These are phyloP conservation scores for Aspergillus diversus DNA, from an alignment of 495 filamentous ascomycete species.

Conservation along the genomic window DNA sequence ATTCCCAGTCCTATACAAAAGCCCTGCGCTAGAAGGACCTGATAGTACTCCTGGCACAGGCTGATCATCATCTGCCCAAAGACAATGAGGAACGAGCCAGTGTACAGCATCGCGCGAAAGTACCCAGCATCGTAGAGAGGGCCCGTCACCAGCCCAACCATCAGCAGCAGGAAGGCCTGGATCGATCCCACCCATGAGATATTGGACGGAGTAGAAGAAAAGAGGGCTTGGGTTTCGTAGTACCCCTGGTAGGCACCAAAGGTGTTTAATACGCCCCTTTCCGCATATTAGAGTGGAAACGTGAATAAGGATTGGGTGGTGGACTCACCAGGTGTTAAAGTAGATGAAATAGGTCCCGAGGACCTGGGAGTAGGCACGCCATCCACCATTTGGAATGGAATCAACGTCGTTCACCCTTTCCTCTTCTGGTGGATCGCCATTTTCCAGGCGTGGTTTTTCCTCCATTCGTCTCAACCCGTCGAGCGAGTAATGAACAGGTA, in stretches of 20 bases:
- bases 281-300: not conserved
- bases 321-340: not conserved
- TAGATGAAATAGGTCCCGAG: not conserved
- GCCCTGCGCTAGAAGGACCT: slow-evolving; percentile 40
- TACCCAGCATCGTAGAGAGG: slow-evolving; percentile 63
- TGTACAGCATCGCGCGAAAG: slow-evolving; percentile 47
- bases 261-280: slow-evolving; percentile 31
- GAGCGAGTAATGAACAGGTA: too few species aligned
- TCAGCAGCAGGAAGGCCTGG: slow-evolving; percentile 59
- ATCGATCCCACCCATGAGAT: slow-evolving; percentile 55
- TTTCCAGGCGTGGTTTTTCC: not conserved
- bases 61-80: slow-evolving; percentile 50
- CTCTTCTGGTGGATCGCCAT: not conserved
- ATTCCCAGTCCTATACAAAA: slow-evolving; percentile 40
- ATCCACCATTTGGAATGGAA: not conserved
- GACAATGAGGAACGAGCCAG: slow-evolving; percentile 32
- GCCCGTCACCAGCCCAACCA: slow-evolving; percentile 56
- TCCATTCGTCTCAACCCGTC: not conserved
- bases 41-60: slow-evolving; percentile 34
- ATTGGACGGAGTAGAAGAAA: slow-evolving; percentile 36
- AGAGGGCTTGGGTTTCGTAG: slow-evolving; percentile 20
- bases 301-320: not conserved
- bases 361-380: not conserved
- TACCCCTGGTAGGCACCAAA: slow-evolving; percentile 36
- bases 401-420: not conserved